phyloP scores from a whole-genome alignment of 768 basidiomycete species.

The Mycena crocata region DNA sequence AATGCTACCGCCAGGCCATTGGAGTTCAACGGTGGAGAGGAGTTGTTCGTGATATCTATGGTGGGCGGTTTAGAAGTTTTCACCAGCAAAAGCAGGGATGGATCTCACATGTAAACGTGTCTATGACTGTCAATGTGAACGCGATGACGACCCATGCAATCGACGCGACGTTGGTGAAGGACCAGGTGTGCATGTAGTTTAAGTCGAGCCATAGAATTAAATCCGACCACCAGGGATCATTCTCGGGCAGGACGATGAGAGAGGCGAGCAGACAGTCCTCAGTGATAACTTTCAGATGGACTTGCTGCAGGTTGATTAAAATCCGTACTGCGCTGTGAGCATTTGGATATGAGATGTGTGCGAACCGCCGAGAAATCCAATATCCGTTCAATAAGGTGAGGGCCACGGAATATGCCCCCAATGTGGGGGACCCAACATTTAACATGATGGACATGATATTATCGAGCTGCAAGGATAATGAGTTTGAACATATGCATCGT shows the following conservation, averaged over 20 bases:
- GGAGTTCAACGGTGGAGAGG: conserved; percentile 34
- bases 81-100: neutral
- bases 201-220: conserved; percentile 18
- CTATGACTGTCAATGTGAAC: conserved; percentile 18
- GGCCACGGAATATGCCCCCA: conserved; percentile 17
- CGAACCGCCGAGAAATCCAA: conserved; percentile 15
- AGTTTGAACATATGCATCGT: neutral
- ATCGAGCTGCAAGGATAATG: neutral
- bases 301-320: conserved; percentile 16
- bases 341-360: conserved; percentile 17
- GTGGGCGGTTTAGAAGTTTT: neutral
- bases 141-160: conserved; percentile 25
- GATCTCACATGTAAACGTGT: conserved; percentile 14
- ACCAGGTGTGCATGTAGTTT: conserved; percentile 47
- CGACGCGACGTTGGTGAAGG: conserved; percentile 12
- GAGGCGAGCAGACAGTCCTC: conserved; percentile 14
- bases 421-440: conserved; percentile 16
- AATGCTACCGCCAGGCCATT: conserved; percentile 54
- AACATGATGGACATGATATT: neutral
- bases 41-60: conserved; percentile 25
- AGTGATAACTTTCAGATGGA: neutral
- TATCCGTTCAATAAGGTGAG: conserved; percentile 15
- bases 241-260: conserved; percentile 25
- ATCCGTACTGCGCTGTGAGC: neutral
- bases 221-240: conserved; percentile 25